Percentiles rank a stretch among this genome's conserved stretches.
These are phyloP conservation scores for Lichtheimia corymbifera DNA, from an alignment of 371 early-diverging fungal genomes.

Conservation along the genomic window DNA sequence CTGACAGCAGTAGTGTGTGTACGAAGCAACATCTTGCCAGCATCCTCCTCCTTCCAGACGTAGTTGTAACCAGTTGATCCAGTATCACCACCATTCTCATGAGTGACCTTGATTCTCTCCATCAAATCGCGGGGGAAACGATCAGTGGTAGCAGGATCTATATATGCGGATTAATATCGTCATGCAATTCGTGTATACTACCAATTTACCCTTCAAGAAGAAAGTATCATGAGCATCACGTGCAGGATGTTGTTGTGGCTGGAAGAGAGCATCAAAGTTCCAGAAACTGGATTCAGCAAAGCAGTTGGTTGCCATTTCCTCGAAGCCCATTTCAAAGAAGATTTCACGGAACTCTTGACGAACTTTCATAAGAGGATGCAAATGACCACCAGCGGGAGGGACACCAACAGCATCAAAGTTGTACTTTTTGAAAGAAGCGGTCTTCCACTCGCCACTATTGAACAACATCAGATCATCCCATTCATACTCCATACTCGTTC, in stretches of 20 bases:
- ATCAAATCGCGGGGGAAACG: slow-evolving; percentile 88
- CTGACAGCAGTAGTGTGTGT: slow-evolving; percentile 99
- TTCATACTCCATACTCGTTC: slow-evolving; percentile 7
- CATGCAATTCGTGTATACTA: background rate
- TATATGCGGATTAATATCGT: background rate
- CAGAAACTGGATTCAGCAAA: slow-evolving; percentile 99
- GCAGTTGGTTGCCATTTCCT: slow-evolving; percentile 99
- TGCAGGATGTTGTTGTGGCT: slow-evolving; percentile 99
- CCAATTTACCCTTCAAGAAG: slow-evolving; percentile 74
- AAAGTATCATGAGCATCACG: slow-evolving; percentile 99
- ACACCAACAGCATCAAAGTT: slow-evolving; percentile 96
- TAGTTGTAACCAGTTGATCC: slow-evolving; percentile 97
- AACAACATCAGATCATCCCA: slow-evolving; percentile 18
- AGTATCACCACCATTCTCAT: slow-evolving; percentile 92
- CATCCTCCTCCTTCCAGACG: slow-evolving; percentile 94
- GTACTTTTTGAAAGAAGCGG: slow-evolving; percentile 94
- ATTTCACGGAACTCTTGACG: slow-evolving; percentile 99
- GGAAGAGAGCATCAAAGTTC: slow-evolving; percentile 99
- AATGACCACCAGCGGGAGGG: slow-evolving; percentile 85
- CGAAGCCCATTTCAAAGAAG: slow-evolving; percentile 99
- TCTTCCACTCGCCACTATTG: slow-evolving; percentile 89
- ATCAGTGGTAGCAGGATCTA: slow-evolving; percentile 80
- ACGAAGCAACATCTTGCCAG: slow-evolving; percentile 94
- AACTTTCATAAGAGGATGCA: slow-evolving; percentile 99
- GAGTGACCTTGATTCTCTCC: slow-evolving; percentile 91